Evolutionary conservation across 2,329 filamentous ascomycete species (phyloP).

Genomic region (Coniochaeta sp.): DNA sequence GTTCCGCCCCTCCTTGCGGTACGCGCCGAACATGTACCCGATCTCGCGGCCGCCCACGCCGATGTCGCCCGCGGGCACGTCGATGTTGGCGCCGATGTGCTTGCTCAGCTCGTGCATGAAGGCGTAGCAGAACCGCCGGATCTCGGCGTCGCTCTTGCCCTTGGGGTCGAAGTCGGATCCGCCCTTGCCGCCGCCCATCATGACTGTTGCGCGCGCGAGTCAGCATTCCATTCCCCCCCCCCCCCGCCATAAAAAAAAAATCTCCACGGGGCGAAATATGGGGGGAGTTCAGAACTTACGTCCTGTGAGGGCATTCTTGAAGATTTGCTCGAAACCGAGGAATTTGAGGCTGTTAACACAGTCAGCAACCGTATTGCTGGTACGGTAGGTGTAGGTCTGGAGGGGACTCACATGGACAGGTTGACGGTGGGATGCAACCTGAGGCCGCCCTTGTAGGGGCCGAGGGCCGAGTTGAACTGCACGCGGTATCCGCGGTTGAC

Average conservation of each 20-base stretch:
- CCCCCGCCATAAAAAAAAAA: no score
- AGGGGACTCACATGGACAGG: constrained; percentile 47
- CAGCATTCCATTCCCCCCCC: no score
- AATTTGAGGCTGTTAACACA: constrained; percentile 66
- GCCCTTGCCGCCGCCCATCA: constrained; percentile 96
- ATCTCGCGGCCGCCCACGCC: constrained; percentile 89
- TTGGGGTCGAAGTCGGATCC: constrained; percentile 98
- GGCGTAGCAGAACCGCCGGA: constrained; percentile 89
- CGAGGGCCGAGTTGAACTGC: constrained; percentile 96
- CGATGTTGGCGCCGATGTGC: constrained; percentile 93
- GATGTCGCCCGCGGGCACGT: constrained; percentile 95
- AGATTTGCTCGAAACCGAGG: constrained; percentile 98
- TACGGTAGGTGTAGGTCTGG: background rate
- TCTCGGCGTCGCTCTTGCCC: constrained; percentile 95
- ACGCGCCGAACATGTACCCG: constrained; percentile 90
- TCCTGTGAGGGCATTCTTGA: constrained; percentile 98
- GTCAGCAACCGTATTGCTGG: background rate
- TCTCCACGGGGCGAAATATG: no score
- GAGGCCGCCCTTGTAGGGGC: constrained; percentile 96
- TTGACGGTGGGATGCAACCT: constrained; percentile 89
- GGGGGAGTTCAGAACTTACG: constrained; percentile 47
- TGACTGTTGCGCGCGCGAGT: constrained; percentile 43
- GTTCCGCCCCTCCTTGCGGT: constrained; percentile 73
- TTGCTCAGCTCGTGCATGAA: constrained; percentile 96
- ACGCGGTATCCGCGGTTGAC: constrained; percentile 95